These are phyloP conservation scores for Saccharomycopsis selenospora DNA, from an alignment of 805 yeast species.

Conservation along the genomic window DNA sequence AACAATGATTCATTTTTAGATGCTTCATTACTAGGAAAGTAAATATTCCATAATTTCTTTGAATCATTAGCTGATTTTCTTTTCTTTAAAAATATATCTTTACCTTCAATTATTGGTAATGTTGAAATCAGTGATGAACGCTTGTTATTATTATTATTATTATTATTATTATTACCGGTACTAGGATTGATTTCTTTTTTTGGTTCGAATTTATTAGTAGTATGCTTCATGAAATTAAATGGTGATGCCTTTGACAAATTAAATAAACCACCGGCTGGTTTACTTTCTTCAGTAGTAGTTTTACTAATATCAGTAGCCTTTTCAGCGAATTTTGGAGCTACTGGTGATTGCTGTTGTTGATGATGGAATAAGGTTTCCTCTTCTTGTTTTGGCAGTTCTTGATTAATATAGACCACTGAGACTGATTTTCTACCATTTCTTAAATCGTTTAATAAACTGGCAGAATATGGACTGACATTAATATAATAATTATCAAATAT, in stretches of 20 bases:
- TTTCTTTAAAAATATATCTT: slow-evolving; percentile 14
- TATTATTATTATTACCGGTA: neutral
- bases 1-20: slow-evolving; percentile 3
- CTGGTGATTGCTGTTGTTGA: neutral
- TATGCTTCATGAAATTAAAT: neutral
- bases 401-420: neutral
- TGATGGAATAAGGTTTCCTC: neutral
- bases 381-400: neutral
- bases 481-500: slow-evolving; percentile 13
- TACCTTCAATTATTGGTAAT: slow-evolving; percentile 10
- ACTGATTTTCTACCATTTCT: neutral
- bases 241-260: neutral
- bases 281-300: neutral
- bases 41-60: slow-evolving; percentile 7
- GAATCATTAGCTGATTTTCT: slow-evolving; percentile 7
- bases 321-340: neutral
- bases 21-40: neutral
- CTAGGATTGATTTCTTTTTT: neutral
- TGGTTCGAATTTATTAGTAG: neutral
- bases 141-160: neutral
- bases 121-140: slow-evolving; percentile 4
- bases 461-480: slow-evolving; percentile 6
- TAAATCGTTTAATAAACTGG: slow-evolving; percentile 4
- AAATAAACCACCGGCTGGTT: too few species aligned
- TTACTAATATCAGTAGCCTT: neutral